A percentile compares a stretch with the other conserved stretches of the same genome.
phyloP scores from a whole-genome alignment of 331 rosid species.

The Acacia pycnantha region DNA sequence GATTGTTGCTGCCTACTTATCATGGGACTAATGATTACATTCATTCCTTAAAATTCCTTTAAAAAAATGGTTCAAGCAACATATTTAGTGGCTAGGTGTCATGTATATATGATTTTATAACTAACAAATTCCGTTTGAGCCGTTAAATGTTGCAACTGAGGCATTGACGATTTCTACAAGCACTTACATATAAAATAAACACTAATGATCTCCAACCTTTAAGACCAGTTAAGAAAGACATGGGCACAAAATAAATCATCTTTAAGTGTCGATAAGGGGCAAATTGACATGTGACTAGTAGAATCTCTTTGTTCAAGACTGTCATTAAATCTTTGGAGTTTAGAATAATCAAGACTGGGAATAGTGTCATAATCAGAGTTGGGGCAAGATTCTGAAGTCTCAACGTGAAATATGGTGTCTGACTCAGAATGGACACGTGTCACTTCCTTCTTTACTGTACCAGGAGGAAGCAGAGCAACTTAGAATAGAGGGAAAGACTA shows the following conservation, averaged over 20 bases:
- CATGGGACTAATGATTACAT: too few relatives aligned
- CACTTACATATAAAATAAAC: neutral
- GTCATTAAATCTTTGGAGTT: neutral
- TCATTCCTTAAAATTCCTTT: too few relatives aligned
- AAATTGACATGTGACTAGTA: neutral
- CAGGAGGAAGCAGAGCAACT: neutral
- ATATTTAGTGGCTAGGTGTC: too few relatives aligned
- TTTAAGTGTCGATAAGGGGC: neutral
- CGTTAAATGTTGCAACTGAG: neutral
- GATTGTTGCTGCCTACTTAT: too few relatives aligned
- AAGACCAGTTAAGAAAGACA: neutral
- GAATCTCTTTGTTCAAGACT: neutral
- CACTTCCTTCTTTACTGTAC: constrained; percentile 15
- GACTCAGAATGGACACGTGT: neutral
- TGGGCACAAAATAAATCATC: neutral
- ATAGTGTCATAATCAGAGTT: constrained; percentile 6
- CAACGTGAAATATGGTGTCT: neutral
- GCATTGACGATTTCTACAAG: too few relatives aligned
- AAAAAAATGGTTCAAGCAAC: too few relatives aligned
- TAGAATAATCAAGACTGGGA: neutral
- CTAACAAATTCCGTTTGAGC: neutral
- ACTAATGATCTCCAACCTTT: neutral
- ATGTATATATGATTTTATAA: neutral
- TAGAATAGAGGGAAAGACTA: neutral
- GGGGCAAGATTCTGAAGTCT: neutral